Conservation (phyloP, 345 rosid species). For the Theobroma cacao region DNA sequence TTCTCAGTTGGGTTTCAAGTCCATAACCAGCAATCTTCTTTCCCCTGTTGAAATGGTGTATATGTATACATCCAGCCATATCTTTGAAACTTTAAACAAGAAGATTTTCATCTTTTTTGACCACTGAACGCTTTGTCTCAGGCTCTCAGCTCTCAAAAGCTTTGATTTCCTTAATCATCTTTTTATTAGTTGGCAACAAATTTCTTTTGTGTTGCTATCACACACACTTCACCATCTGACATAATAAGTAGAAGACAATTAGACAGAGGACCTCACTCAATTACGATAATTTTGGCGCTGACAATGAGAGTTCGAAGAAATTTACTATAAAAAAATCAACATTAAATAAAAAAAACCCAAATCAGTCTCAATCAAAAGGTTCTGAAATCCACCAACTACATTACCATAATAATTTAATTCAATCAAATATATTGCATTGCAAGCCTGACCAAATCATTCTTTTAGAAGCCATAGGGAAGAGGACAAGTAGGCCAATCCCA, state of each 20-base stretch:
- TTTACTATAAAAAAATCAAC: background rate
- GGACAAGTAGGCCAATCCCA: conserved; percentile 17
- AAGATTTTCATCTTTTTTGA: conserved; percentile 3
- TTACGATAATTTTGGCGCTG: conserved; percentile 11
- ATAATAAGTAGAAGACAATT: background rate
- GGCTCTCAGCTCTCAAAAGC: too few species aligned
- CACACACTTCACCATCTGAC: background rate
- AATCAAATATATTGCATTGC: conserved; percentile 1
- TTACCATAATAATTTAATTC: background rate
- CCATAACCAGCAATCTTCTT: background rate
- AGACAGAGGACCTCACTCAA: conserved; percentile 9
- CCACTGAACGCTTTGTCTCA: background rate
- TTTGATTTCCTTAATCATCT: background rate
- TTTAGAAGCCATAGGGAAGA: conserved; percentile 13
- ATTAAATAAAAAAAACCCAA: background rate
- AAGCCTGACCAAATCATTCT: conserved; percentile 19
- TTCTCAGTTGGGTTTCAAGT: background rate
- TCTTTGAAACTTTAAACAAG: background rate
- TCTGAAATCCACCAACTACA: conserved; percentile 22
- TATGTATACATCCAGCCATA: background rate
- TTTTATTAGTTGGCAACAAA: background rate
- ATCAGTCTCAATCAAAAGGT: conserved; percentile 11
- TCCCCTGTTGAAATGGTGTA: background rate
- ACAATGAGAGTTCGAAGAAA: background rate
- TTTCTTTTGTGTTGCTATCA: background rate